Base-by-base conservation (phyloP, 495 filamentous ascomycete genomes). In the Penicillium angulare region DNA sequence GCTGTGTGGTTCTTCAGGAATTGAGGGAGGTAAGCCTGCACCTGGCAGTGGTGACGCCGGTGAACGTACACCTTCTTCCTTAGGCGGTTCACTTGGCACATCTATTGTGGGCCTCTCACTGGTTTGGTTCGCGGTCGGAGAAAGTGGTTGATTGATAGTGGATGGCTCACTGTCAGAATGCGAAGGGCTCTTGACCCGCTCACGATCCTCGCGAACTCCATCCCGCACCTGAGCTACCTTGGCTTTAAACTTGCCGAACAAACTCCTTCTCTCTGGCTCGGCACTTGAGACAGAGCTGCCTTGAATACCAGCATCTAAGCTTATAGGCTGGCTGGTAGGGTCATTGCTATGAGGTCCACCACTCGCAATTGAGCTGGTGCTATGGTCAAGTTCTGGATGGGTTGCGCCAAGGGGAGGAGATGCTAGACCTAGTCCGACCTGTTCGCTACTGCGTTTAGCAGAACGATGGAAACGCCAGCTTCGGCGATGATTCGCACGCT, bases 191-290 rank as follows among this genome's bases (percentile, higher is more conserved):
- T 79, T 79, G 13, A 79, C 74, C 13, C 80, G 63, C 38, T 79
- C 75, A 36, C 77, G 75, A 50, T 84, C 79, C 41, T 88, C 85
- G 63, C 85, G 83, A 2, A 68, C 77, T 7, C 79, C 82, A 52
- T 90, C 86, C 51, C 85, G 89, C 21, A 84, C 81, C 56, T 91
- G 88, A 15, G 86, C 80, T 33, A 93, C 83, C 69, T 93, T 95
- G 53, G 83, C 86, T 61, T 88, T 88, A 55, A 96, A 80, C 80
- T 92, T 95, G 13, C 83, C 85, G 41, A 95, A 78, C 5, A 90
- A 77, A n/a, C 88, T 86, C 53, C 83, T 88, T 53, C 78, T 77
- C 63, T 83, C 79, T 17, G 65, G 80, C 66, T 74, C 78, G 60
- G 69, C 73, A 59, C 61, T 73, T 49, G 43, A 56, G 52, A 50